Conservation (phyloP, 306 rosid genomes). For the Quercus engelmannii region DNA sequence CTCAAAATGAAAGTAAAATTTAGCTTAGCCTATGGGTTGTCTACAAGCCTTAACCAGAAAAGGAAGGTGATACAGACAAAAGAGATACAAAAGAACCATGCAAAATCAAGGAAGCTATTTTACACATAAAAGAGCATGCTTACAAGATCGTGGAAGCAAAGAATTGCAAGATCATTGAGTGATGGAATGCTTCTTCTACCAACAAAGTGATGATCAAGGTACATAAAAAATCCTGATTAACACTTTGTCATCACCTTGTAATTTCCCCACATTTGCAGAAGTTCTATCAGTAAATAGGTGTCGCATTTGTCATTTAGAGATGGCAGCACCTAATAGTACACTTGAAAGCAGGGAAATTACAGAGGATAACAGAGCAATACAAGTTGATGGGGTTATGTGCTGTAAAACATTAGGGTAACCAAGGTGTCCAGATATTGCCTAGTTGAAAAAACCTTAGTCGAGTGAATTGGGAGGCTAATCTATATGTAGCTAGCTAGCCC, state of each 20-base stretch:
- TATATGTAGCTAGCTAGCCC: background rate
- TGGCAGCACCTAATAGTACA: constrained; percentile 3
- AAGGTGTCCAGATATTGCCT: background rate
- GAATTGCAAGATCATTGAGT: background rate
- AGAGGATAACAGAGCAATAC: background rate
- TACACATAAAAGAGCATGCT: background rate
- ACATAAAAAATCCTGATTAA: background rate
- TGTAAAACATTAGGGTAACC: background rate
- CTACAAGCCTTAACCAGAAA: background rate
- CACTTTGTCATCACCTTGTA: background rate
- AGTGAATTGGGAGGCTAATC: background rate
- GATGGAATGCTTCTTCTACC: background rate
- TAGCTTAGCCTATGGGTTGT: background rate
- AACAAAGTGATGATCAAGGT: constrained; percentile 1
- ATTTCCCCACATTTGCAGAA: background rate
- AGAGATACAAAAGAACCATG: background rate
- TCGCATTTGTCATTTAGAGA: background rate
- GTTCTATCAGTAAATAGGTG: background rate
- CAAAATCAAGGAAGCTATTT: background rate
- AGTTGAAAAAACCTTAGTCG: background rate
- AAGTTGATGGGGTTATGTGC: background rate
- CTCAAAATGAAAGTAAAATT: background rate
- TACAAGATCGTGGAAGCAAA: background rate
- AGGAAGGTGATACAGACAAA: background rate
- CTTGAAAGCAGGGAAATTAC: background rate